phyloP scores from a whole-genome alignment of 2,329 filamentous ascomycete genomes.

The Sclerotiophoma versabilis region DNA sequence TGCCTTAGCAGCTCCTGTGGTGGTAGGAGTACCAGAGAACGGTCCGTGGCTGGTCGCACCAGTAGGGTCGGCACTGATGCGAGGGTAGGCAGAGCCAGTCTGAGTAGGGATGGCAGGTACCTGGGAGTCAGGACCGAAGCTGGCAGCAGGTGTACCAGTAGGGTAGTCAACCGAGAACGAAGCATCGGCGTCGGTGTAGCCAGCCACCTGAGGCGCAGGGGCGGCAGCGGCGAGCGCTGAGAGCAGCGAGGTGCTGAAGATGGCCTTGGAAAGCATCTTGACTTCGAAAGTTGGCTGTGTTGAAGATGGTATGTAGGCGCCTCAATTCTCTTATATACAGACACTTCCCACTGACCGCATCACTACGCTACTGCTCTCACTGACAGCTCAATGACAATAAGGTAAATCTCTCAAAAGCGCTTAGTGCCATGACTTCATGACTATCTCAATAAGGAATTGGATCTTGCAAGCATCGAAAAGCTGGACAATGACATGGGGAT shows the following conservation, averaged over 20 bases:
- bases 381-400: conserved; percentile 34
- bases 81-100: conserved; percentile 50
- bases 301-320: conserved; percentile 4
- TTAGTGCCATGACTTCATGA: conserved; percentile 47
- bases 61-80: conserved; percentile 58
- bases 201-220: conserved; percentile 52
- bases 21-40: conserved; percentile 70
- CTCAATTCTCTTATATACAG: conserved; percentile 15
- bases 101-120: conserved; percentile 48
- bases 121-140: conserved; percentile 55
- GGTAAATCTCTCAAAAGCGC: conserved; percentile 13
- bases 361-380: conserved; percentile 8
- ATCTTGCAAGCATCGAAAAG: conserved; percentile 27
- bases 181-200: conserved; percentile 56
- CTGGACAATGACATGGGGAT: conserved; percentile 28
- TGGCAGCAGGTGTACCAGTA: conserved; percentile 46
- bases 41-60: conserved; percentile 73
- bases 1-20: conserved; percentile 72
- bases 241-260: conserved; percentile 44
- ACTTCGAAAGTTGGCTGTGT: conserved; percentile 8
- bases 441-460: conserved; percentile 35
- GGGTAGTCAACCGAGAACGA: conserved; percentile 49
- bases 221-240: conserved; percentile 47
- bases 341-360: conserved; percentile 6
- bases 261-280: conserved; percentile 49